Evolutionary conservation across 2,329 filamentous ascomycete species (phyloP).

Genomic region (Amphichorda felina): DNA sequence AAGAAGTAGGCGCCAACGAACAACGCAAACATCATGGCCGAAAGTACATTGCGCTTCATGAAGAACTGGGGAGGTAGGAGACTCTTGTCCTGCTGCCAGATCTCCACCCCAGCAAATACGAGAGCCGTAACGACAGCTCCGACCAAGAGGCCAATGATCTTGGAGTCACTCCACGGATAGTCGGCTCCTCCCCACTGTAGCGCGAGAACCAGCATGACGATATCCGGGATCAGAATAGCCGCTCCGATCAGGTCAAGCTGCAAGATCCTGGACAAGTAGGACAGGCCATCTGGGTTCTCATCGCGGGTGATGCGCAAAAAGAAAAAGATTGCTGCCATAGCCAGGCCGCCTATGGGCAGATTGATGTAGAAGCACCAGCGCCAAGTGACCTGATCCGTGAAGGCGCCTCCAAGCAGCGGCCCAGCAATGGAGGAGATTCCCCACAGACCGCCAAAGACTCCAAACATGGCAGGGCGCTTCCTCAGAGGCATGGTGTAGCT

Average conservation of each 20-base stretch:
- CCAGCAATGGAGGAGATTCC: conserved; percentile 12
- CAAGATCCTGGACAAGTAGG: conserved; percentile 16
- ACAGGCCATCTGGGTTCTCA: conserved; percentile 16
- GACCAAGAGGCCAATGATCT: conserved; percentile 38
- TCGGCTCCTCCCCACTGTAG: conserved; percentile 44
- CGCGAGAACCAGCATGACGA: conserved; percentile 41
- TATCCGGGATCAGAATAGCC: conserved; percentile 35
- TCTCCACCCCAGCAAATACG: conserved; percentile 23
- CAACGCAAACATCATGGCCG: conserved; percentile 24
- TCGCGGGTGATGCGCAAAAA: conserved; percentile 28
- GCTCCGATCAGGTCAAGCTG: conserved; percentile 35
- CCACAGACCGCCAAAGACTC: conserved; percentile 13
- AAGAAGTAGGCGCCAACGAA: conserved; percentile 30
- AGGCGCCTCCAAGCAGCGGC: conserved; percentile 13
- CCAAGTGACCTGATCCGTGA: conserved; percentile 14
- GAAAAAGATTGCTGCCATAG: conserved; percentile 34
- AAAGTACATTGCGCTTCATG: conserved; percentile 5
- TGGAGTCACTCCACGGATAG: conserved; percentile 35
- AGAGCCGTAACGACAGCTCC: conserved; percentile 30
- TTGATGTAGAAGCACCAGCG: conserved; percentile 30
- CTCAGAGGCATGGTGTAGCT: conserved; percentile 8
- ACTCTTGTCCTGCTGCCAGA: conserved; percentile 4
- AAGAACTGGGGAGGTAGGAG: conserved; percentile 3
- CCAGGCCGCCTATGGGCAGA: conserved; percentile 33
- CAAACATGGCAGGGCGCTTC: conserved; percentile 6